Conservation (phyloP, 2,329 filamentous ascomycete genomes). For the Cladophialophora chaetospira region DNA sequence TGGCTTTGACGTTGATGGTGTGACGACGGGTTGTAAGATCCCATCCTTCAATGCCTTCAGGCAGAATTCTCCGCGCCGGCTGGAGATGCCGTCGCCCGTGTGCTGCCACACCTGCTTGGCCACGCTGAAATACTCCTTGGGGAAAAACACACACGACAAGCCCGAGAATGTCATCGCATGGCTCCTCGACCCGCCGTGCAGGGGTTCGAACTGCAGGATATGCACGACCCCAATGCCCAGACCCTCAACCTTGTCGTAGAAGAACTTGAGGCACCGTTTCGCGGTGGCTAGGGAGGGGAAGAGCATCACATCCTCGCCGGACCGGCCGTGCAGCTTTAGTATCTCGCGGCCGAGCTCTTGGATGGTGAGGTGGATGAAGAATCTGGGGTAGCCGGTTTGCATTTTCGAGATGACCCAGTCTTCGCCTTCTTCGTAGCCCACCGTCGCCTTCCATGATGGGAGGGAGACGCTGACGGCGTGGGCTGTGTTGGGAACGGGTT, state of each 20-base stretch:
- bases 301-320: slow-evolving; percentile 67
- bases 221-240: slow-evolving; percentile 53
- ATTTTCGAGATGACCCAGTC: slow-evolving; percentile 82
- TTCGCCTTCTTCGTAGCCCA: slow-evolving; percentile 92
- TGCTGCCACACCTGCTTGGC: slow-evolving; percentile 99
- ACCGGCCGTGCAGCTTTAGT: slow-evolving; percentile 61
- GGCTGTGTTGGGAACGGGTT: slow-evolving; percentile 75
- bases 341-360: slow-evolving; percentile 71
- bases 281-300: slow-evolving; percentile 75
- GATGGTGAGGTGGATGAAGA: slow-evolving; percentile 88
- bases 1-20: slow-evolving; percentile 28
- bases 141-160: slow-evolving; percentile 72
- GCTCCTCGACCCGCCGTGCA: slow-evolving; percentile 53
- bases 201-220: slow-evolving; percentile 65
- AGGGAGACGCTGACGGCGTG: slow-evolving; percentile 95
- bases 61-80: slow-evolving; percentile 87
- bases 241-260: slow-evolving; percentile 61
- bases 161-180: slow-evolving; percentile 56
- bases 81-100: slow-evolving; percentile 88
- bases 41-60: slow-evolving; percentile 72
- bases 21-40: slow-evolving; percentile 51
- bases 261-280: slow-evolving; percentile 72
- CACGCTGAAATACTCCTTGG: slow-evolving; percentile 64
- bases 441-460: slow-evolving; percentile 86
- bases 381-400: slow-evolving; percentile 90